Percentiles rank a stretch among this genome's conserved stretches.
Conservation (phyloP, 2,329 filamentous ascomycete genomes). For the Penicillium olsonii region DNA sequence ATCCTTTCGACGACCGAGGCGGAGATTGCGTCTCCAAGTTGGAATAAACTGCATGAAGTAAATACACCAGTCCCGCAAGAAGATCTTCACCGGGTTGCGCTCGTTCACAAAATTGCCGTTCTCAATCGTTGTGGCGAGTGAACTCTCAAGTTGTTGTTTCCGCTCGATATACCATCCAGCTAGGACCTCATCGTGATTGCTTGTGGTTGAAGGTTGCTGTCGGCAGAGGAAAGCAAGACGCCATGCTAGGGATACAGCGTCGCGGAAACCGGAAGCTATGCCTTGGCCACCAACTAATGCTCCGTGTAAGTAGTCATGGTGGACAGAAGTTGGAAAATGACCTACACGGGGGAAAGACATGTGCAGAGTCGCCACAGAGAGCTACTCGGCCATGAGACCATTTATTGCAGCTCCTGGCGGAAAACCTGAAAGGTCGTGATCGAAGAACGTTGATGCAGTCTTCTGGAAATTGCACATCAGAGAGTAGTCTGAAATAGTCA, state of each 20-base stretch:
- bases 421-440: conserved; percentile 50
- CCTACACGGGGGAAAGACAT: conserved; percentile 55
- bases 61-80: conserved; percentile 35
- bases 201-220: conserved; percentile 2
- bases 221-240: conserved; percentile 25
- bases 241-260: neutral
- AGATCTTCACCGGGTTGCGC: conserved; percentile 29
- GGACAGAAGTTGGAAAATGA: neutral
- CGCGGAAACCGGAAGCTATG: conserved; percentile 1
- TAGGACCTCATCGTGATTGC: conserved; percentile 27
- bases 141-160: conserved; percentile 41
- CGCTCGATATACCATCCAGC: conserved; percentile 38
- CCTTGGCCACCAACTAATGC: neutral
- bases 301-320: neutral
- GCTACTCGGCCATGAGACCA: conserved; percentile 48
- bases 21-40: conserved; percentile 29
- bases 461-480: conserved; percentile 40
- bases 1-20: conserved; percentile 31
- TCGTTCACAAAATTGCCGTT: conserved; percentile 39
- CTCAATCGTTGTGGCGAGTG: conserved; percentile 35
- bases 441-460: conserved; percentile 52
- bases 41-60: conserved; percentile 37
- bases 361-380: conserved; percentile 53
- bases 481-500: conserved; percentile 17
- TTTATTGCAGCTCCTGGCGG: conserved; percentile 49